Percentiles rank a stretch among this genome's conserved stretches.
Conservation (phyloP, 257 asterid species). For the Penstemon davidsonii region DNA sequence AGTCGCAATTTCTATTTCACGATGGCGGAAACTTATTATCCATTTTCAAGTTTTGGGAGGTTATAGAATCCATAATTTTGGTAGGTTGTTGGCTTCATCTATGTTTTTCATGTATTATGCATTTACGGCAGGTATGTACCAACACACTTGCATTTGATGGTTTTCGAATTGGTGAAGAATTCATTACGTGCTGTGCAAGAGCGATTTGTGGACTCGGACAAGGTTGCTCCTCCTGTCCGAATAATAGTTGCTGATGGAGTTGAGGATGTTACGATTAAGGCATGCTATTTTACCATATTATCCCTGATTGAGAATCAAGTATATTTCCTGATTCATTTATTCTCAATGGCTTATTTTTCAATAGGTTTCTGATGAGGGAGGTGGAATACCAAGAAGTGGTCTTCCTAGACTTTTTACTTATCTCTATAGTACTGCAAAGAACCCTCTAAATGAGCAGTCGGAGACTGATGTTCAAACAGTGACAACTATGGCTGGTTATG, state of each 20-base stretch:
- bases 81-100: not conserved
- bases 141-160: constrained; percentile 92
- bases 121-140: constrained; percentile 71
- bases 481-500: constrained; percentile 89
- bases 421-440: constrained; percentile 87
- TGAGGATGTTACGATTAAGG: constrained; percentile 98
- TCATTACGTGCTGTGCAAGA: constrained; percentile 97
- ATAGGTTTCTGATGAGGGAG: constrained; percentile 98
- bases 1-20: not conserved
- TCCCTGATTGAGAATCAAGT: not conserved
- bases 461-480: constrained; percentile 65
- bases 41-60: not conserved
- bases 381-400: constrained; percentile 93
- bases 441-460: constrained; percentile 64
- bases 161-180: constrained; percentile 91
- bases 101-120: not conserved
- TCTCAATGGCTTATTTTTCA: constrained; percentile 14
- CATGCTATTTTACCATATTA: constrained; percentile 24
- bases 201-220: constrained; percentile 70
- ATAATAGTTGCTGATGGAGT: constrained; percentile 93
- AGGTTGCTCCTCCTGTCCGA: constrained; percentile 81
- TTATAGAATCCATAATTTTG: not conserved
- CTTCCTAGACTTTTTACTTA: constrained; percentile 83
- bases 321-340: not conserved
- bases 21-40: not conserved